These are phyloP conservation scores for Sanguinoderma infundibulare DNA, from an alignment of 1,284 basidiomycete genomes.

Conservation along the genomic window DNA sequence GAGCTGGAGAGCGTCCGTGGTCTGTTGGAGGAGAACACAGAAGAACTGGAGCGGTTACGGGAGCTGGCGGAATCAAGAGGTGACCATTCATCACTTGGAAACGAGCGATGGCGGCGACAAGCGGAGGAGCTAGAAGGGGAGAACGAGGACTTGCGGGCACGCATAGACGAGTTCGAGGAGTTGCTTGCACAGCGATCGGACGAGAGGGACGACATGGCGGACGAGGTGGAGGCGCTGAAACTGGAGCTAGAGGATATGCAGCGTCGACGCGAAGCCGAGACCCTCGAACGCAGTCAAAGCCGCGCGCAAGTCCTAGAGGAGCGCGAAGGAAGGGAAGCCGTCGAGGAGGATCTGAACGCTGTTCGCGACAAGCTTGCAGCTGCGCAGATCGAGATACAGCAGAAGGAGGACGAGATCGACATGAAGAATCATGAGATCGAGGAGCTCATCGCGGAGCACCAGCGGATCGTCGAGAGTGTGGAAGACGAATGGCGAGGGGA, in stretches of 20 bases:
- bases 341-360: constrained; percentile 75
- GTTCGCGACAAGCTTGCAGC: constrained; percentile 79
- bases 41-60: constrained; percentile 70
- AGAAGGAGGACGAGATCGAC: constrained; percentile 83
- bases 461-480: constrained; percentile 66
- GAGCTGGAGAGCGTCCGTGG: constrained; percentile 69
- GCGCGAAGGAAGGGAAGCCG: constrained; percentile 69
- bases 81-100: constrained; percentile 45
- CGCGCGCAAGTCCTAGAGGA: constrained; percentile 72
- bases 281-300: constrained; percentile 69
- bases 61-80: constrained; percentile 63
- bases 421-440: constrained; percentile 74
- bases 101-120: constrained; percentile 45
- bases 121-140: constrained; percentile 67
- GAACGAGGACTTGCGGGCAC: constrained; percentile 61
- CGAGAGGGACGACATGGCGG: constrained; percentile 71
- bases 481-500: constrained; percentile 82
- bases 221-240: constrained; percentile 64
- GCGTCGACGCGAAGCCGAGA: constrained; percentile 62
- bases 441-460: constrained; percentile 68
- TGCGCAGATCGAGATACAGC: constrained; percentile 78
- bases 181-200: constrained; percentile 61
- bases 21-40: constrained; percentile 76
- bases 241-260: constrained; percentile 74
- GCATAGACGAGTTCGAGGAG: constrained; percentile 66